A percentile compares a stretch with the other conserved stretches of the same genome.
Conservation (phyloP, 2,329 filamentous ascomycete species). For the Ilyonectria mors-panacis region DNA sequence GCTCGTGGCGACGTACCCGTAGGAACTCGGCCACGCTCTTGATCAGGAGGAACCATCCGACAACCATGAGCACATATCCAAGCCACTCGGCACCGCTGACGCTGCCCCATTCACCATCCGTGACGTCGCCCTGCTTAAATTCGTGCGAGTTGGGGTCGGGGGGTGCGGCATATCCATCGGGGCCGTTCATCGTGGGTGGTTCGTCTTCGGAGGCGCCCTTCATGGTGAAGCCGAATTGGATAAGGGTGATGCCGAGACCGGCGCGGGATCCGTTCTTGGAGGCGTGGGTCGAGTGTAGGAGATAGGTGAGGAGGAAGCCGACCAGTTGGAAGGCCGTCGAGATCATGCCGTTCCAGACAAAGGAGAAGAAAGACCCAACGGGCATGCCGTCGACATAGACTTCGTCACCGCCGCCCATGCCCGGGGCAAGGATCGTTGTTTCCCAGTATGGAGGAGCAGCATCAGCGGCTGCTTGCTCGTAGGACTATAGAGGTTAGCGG, state of each 20-base stretch:
- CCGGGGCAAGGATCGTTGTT: constrained; percentile 95
- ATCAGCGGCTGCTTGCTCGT: constrained; percentile 98
- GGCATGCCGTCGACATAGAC: constrained; percentile 98
- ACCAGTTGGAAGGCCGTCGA: constrained; percentile 97
- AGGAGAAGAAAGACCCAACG: constrained; percentile 88
- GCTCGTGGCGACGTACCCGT: constrained; percentile 89
- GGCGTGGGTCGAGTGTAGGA: constrained; percentile 96
- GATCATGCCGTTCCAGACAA: constrained; percentile 95
- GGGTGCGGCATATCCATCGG: constrained; percentile 77
- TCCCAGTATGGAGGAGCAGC: constrained; percentile 99
- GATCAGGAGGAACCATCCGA: constrained; percentile 98
- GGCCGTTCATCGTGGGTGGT: constrained; percentile 61
- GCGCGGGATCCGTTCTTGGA: constrained; percentile 97
- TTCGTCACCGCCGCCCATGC: constrained; percentile 90
- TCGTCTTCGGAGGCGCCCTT: constrained; percentile 71
- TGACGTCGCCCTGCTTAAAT: constrained; percentile 82
- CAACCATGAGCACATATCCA: constrained; percentile 94
- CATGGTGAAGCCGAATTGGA: constrained; percentile 98
- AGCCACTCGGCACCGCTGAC: constrained; percentile 88
- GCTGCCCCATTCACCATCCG: constrained; percentile 60
- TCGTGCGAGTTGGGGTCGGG: constrained; percentile 91
- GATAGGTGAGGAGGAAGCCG: constrained; percentile 97
- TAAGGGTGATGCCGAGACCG: constrained; percentile 92
- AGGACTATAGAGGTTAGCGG: constrained; percentile 76
- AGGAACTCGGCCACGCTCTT: constrained; percentile 93